Base-by-base conservation (phyloP, 495 filamentous ascomycete genomes). In the Neurospora sp. region DNA sequence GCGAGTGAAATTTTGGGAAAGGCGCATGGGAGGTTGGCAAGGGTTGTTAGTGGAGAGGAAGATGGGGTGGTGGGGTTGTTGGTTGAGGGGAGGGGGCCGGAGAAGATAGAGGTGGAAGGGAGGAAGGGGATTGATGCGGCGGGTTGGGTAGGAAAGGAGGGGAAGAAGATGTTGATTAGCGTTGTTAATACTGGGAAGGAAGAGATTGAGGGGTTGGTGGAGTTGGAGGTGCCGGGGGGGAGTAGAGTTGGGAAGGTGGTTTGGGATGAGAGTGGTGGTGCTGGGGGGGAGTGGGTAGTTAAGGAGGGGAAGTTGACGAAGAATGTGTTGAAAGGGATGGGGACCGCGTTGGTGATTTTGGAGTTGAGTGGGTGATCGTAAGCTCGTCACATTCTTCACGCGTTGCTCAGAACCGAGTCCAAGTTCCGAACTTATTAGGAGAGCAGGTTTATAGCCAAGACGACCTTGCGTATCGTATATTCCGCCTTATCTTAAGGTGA, bases 11-110 rank as follows among this genome's bases (percentile, higher is more conserved):
- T 75, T 5, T 71, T 89, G 19, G 85, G 82, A 59, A 76, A 73
- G 6, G 84, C 82, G 13, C 85, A 85, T 72, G 84, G 86, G 31
- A 39, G 73, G 54, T 79, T 89, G 80, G 83, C 84, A 17, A 78
- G 71, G 54, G 84, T 86, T 0, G 78, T 89, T 21, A 84, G 81
- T 0, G 70, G 69, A 3, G 24, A 62, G 15, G 54, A 74, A 9
- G 79, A 81, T 1, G 42, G 19, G 4, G 82, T 86, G 17, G 76
- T 79, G 15, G 82, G 80, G 43, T 84, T 88, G 48, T 71, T 88
- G 71, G 80, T 88, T 71, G 84, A 39, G 72, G 82, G 74, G 72
- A 80, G 74, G 76, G 79, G 71, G 71, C 76, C 73, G 73, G 31
- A 69, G 45, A 28, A 8, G 37, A 28, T 72, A 1, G 34, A n/a